Conservation (phyloP, 2,329 filamentous ascomycete genomes). For the Proliferodiscus dingleyae region DNA sequence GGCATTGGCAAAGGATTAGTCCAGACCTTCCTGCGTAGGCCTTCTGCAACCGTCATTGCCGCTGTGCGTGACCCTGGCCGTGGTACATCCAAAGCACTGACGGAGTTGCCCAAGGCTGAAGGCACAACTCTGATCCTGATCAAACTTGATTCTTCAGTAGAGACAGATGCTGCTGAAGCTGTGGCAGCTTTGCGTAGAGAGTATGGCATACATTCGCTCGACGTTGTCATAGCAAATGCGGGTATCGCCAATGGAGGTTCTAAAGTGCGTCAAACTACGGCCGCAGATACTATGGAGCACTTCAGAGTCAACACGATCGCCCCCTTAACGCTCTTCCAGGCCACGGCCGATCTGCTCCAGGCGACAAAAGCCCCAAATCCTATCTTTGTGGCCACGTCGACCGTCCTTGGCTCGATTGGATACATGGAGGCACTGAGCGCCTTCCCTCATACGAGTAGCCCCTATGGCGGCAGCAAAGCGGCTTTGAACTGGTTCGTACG, state of each 20-base stretch:
- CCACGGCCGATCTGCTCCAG: conserved; percentile 26
- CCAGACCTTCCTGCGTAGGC: not conserved
- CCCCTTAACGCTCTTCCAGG: conserved; percentile 31
- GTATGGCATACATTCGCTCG: conserved; percentile 22
- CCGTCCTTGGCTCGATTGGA: not conserved
- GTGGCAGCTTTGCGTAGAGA: not conserved
- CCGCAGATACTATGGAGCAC: conserved; percentile 21
- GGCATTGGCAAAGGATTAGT: not conserved
- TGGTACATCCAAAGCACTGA: not conserved
- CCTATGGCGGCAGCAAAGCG: conserved; percentile 32
- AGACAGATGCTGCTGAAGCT: not conserved
- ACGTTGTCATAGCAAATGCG: conserved; percentile 36
- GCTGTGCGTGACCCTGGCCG: not conserved
- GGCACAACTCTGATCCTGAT: conserved; percentile 30
- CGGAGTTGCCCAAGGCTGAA: not conserved
- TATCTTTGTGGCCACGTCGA: conserved; percentile 30
- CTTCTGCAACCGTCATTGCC: not conserved
- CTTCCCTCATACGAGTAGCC: not conserved
- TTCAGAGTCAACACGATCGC: conserved; percentile 30
- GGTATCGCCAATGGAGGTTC: conserved; percentile 25
- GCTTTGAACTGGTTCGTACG: conserved; percentile 30
- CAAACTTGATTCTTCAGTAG: conserved; percentile 28
- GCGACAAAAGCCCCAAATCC: conserved; percentile 29
- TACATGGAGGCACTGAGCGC: conserved; percentile 7
- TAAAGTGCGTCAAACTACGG: conserved; percentile 29